phyloP scores from a whole-genome alignment of 2,329 filamentous ascomycete genomes.

The Trichoderma gracile region DNA sequence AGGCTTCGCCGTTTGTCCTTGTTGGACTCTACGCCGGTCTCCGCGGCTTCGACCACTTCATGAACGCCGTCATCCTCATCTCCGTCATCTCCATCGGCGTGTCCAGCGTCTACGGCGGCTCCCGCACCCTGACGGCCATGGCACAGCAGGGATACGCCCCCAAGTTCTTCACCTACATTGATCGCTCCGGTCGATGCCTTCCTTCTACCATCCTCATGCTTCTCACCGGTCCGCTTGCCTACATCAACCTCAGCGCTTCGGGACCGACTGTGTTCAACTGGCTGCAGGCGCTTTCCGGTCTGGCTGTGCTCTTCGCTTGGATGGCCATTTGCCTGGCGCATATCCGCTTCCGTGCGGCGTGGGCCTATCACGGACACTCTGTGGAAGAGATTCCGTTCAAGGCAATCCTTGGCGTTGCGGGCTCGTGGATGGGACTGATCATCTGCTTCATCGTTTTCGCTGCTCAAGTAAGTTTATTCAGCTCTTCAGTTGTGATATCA shows the following conservation, averaged over 20 bases:
- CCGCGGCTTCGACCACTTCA: conserved; percentile 49
- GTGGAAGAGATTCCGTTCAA: conserved; percentile 67
- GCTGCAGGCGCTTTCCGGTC: conserved; percentile 64
- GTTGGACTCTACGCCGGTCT: conserved; percentile 51
- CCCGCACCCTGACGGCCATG: conserved; percentile 57
- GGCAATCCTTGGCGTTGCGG: conserved; percentile 59
- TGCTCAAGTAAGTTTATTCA: conserved; percentile 45
- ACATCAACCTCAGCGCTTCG: conserved; percentile 46
- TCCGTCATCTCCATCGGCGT: conserved; percentile 58
- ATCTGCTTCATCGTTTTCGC: conserved; percentile 56
- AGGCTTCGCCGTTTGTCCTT: conserved; percentile 53
- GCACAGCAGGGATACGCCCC: conserved; percentile 59
- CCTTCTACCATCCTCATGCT: conserved; percentile 48
- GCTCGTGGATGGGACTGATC: conserved; percentile 62
- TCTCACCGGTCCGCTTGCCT: conserved; percentile 51
- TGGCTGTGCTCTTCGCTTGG: conserved; percentile 66
- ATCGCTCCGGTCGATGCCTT: conserved; percentile 54
- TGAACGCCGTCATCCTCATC: conserved; percentile 56
- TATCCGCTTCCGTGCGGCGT: conserved; percentile 66
- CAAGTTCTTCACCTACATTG: conserved; percentile 54
- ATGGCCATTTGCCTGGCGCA: conserved; percentile 64
- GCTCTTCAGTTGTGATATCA: conserved; percentile 23
- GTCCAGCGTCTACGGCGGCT: conserved; percentile 56
- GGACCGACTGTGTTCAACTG: conserved; percentile 61
- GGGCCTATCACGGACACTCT: conserved; percentile 57